Percentiles rank a stretch among this genome's conserved stretches.
These are phyloP conservation scores for Epichloe sp. DNA, from an alignment of 2,329 filamentous ascomycete genomes.

Conservation along the genomic window DNA sequence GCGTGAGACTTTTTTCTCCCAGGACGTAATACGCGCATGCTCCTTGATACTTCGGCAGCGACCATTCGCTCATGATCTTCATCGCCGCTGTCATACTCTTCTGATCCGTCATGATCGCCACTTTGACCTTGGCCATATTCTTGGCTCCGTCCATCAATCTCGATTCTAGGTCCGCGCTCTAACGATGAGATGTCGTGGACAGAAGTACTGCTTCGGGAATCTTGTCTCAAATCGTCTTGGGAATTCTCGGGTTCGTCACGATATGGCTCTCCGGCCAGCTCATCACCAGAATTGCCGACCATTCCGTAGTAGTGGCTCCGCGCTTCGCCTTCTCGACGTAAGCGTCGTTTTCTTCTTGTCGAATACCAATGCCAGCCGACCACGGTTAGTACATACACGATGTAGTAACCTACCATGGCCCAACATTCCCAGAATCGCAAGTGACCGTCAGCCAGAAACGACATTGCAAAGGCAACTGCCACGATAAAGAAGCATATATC, in stretches of 20 bases:
- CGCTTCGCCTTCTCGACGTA: conserved; percentile 56
- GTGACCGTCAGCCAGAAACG: conserved; percentile 73
- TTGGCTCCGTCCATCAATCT: conserved; percentile 26
- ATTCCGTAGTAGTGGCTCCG: conserved; percentile 59
- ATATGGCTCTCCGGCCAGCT: conserved; percentile 45
- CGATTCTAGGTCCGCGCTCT: conserved; percentile 33
- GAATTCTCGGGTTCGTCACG: conserved; percentile 40
- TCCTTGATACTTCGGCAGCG: conserved; percentile 75
- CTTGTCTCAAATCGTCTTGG: conserved; percentile 10
- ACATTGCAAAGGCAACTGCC: conserved; percentile 74
- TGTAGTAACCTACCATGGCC: conserved; percentile 81
- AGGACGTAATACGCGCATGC: conserved; percentile 77
- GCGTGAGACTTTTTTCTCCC: conserved; percentile 46
- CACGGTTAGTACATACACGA: conserved; percentile 79
- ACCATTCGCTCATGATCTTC: conserved; percentile 49
- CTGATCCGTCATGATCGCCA: conserved; percentile 24
- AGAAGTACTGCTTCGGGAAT: conserved; percentile 7
- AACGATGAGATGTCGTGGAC: conserved; percentile 27
- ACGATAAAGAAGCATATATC: conserved; percentile 88
- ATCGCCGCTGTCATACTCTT: conserved; percentile 30
- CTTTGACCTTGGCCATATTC: conserved; percentile 17
- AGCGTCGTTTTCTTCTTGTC: conserved; percentile 44
- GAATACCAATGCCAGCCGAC: conserved; percentile 87
- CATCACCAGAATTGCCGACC: conserved; percentile 36
- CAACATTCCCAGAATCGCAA: conserved; percentile 82